Base-by-base conservation (phyloP, 768 basidiomycete genomes). In the Russula sp. region DNA sequence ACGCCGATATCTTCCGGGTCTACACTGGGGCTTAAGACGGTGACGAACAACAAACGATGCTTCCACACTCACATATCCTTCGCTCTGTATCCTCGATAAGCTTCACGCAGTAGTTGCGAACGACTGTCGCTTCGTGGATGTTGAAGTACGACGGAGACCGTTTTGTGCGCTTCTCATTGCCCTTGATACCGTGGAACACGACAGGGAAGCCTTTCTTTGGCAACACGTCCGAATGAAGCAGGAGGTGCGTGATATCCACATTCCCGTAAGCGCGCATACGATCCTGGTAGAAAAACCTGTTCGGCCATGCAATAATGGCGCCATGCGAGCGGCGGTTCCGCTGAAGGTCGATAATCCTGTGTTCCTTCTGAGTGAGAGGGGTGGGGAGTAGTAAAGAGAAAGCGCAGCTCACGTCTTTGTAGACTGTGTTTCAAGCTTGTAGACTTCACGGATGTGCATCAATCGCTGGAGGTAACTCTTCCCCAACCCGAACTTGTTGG, bases 221-320 rank as follows among this genome's bases (percentile, higher is more conserved):
- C 18, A 76, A 75, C 60, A 68, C 68, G 68, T 62, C 50, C 39
- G 68, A 75, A 1, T 66, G 43, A 2, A 73, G 52, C 29, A 73
- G 60, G 35, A 64, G 51, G 58, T 69, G 58, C 67, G 74, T 72
- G 16, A 72, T 52, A 0, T 54, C 60, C 2, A 56, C 57, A 22
- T 72, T 65, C 2, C 69, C 77, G 46, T 63, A 61, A 0, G 71
- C 67, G 29, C 70, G 67, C 20, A 78, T 71, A 11, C 73, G 73
- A 42, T 68, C 68, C 8, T 68, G 65, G 65, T 78, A 78, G 63
- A 78, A 75, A 52, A 67, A 61, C n/a, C 77, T 70, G 64, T 86
- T 86, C 1, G 84, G 77, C 71, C 81, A 85, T 3, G 74, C 59
- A 20, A 86, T 70, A 48, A 87, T 86, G 8, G 75, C 74, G 22